Evolutionary conservation across 108 stramenopile genomes (phyloP).

Genomic region (Discostella stelligeroides): DNA sequence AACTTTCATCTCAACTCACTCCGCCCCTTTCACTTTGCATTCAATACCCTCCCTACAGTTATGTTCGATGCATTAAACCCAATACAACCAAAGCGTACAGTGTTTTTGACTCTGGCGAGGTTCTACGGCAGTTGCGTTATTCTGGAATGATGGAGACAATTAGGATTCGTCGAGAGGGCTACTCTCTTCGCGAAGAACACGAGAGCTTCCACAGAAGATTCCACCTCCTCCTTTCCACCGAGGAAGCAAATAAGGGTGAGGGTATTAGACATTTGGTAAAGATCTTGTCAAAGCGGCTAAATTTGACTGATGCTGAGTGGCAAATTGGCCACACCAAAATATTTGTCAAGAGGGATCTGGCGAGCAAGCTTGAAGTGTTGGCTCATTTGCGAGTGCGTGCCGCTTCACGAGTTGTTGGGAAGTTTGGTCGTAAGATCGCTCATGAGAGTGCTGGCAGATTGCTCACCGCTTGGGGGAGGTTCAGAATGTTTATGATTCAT

Average conservation of each 20-base stretch:
- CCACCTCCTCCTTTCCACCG: slow-evolving; percentile 67
- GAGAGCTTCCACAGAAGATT: slow-evolving; percentile 86
- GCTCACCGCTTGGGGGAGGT: slow-evolving; percentile 67
- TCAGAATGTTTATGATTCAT: slow-evolving; percentile 61
- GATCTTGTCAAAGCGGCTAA: slow-evolving; percentile 71
- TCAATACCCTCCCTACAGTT: no score
- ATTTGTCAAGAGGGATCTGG: slow-evolving; percentile 81
- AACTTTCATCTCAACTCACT: no score
- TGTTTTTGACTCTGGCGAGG: slow-evolving; percentile 75
- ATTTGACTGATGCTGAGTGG: slow-evolving; percentile 87
- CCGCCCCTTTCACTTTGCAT: no score
- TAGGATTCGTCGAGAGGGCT: slow-evolving; percentile 93
- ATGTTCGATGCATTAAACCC: slow-evolving; percentile 93
- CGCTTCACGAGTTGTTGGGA: slow-evolving; percentile 66
- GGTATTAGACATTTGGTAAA: slow-evolving; percentile 79
- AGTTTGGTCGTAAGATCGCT: slow-evolving; percentile 67
- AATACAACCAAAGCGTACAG: slow-evolving; percentile 75
- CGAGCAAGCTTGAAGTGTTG: slow-evolving; percentile 80
- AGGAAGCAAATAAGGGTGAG: slow-evolving; percentile 59
- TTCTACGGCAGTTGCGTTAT: slow-evolving; percentile 91
- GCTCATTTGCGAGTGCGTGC: slow-evolving; percentile 70
- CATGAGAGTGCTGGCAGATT: slow-evolving; percentile 50
- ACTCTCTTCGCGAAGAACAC: slow-evolving; percentile 89
- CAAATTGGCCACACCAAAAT: slow-evolving; percentile 92
- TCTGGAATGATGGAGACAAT: slow-evolving; percentile 99